Conservation (phyloP, 345 rosid genomes). For the Schrenkiella parvula region DNA sequence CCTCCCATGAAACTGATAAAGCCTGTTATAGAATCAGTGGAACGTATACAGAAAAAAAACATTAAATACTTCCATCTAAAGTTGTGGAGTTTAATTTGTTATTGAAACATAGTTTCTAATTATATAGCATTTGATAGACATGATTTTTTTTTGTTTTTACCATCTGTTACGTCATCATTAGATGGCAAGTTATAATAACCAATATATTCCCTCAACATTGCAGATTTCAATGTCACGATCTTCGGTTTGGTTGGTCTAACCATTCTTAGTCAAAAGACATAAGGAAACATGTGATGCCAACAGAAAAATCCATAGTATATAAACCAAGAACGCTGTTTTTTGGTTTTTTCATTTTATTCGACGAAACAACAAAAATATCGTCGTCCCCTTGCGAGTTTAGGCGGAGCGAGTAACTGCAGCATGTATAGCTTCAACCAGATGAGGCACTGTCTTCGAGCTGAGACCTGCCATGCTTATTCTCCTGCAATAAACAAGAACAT, state of each 20-base stretch:
- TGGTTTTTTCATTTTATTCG: not conserved
- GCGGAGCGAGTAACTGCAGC: conserved; percentile 47
- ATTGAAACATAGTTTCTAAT: too few species aligned
- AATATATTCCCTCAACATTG: not conserved
- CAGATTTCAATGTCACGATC: not conserved
- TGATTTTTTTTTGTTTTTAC: not conserved
- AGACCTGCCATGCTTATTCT: conserved; percentile 76
- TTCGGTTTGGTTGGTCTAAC: not conserved
- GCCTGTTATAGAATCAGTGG: too few species aligned
- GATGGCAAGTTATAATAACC: not conserved
- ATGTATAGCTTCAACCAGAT: conserved; percentile 63
- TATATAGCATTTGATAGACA: not conserved
- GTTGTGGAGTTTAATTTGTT: too few species aligned
- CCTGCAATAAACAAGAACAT: conserved; percentile 41
- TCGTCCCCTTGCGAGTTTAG: conserved; percentile 16
- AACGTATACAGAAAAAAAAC: too few species aligned
- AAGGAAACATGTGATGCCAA: not conserved
- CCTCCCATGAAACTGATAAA: too few species aligned
- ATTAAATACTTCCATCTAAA: too few species aligned
- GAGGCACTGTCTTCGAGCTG: conserved; percentile 51
- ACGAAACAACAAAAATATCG: not conserved
- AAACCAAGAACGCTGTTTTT: conserved; percentile 12
- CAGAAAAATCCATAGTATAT: not conserved
- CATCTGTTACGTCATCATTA: not conserved
- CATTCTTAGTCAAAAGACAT: not conserved